Percentiles rank a stretch among this genome's conserved stretches.
Conservation (phyloP, 2,329 filamentous ascomycete species). For the Incumbomyces lentus region DNA sequence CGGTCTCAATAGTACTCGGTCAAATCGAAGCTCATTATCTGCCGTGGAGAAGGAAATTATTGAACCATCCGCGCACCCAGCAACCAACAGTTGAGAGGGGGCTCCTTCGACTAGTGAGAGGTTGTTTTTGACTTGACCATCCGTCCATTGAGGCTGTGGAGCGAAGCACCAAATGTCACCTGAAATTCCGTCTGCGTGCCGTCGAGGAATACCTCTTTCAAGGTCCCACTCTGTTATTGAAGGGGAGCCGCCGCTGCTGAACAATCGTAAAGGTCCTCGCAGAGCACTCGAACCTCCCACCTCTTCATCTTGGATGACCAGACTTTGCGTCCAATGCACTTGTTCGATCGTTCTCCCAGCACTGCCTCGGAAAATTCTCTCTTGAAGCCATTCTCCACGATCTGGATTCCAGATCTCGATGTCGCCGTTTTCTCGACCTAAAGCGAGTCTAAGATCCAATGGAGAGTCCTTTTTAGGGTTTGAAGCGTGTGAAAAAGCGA, state of each 20-base stretch:
- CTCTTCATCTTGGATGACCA: conserved; percentile 47
- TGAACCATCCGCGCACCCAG: conserved; percentile 83
- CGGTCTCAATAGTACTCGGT: conserved; percentile 63
- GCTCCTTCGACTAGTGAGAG: conserved; percentile 28
- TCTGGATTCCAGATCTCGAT: conserved; percentile 96
- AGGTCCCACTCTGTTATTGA: conserved; percentile 94
- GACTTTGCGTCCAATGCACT: conserved; percentile 81
- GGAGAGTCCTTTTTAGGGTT: conserved; percentile 43
- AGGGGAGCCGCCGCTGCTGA: conserved; percentile 91
- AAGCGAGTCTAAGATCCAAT: conserved; percentile 60
- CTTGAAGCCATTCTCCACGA: conserved; percentile 69
- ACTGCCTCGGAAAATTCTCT: conserved; percentile 72
- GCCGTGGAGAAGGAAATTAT: conserved; percentile 79
- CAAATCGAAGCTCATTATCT: conserved; percentile 71
- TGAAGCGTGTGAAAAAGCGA: conserved; percentile 78
- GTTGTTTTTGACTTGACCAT: conserved; percentile 28
- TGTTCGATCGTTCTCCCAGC: conserved; percentile 82
- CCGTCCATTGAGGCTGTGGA: conserved; percentile 58
- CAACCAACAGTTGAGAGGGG: conserved; percentile 58
- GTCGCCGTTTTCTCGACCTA: conserved; percentile 87
- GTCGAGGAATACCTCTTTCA: conserved; percentile 62
- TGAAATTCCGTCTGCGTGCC: conserved; percentile 82
- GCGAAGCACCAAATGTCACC: conserved; percentile 96
- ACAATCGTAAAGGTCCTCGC: conserved; percentile 69
- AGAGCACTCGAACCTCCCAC: conserved; percentile 36